phyloP scores from a whole-genome alignment of 495 filamentous ascomycete genomes.

The Tuber brumale region DNA sequence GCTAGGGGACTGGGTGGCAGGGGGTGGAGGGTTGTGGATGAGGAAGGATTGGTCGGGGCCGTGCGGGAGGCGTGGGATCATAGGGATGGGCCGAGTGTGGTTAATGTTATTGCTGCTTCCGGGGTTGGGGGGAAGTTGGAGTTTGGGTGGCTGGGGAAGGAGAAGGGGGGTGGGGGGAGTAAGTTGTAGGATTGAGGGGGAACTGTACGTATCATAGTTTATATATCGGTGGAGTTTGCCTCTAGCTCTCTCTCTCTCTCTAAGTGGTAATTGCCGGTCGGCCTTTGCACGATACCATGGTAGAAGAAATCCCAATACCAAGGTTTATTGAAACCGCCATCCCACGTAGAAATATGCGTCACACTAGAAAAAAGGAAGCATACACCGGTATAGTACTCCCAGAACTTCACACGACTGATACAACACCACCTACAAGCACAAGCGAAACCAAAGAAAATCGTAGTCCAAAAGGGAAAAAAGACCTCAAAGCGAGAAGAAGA shows the following conservation, averaged over 20 bases:
- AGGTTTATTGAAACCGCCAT: too few relatives aligned
- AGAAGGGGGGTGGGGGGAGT: conserved; percentile 7
- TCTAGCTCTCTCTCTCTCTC: neutral
- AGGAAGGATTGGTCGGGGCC: conserved; percentile 51
- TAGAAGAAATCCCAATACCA: too few relatives aligned
- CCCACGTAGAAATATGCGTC: too few relatives aligned
- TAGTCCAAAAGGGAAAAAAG: neutral
- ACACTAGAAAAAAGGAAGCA: too few relatives aligned
- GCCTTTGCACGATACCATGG: neutral
- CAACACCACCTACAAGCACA: neutral
- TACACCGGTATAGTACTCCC: too few relatives aligned
- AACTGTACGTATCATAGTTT: too few relatives aligned
- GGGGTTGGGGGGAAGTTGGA: conserved; percentile 51
- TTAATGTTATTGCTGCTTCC: conserved; percentile 58
- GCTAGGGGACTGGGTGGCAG: conserved; percentile 54
- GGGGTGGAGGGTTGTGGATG: conserved; percentile 52
- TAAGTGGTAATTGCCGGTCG: neutral
- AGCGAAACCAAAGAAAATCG: too few relatives aligned
- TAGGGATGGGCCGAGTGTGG: conserved; percentile 48
- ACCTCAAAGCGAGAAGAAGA: neutral
- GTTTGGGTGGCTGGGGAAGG: conserved; percentile 41
- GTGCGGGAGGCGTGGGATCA: conserved; percentile 49
- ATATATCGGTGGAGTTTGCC: neutral
- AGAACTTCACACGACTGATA: neutral
- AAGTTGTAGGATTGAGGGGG: conserved; percentile 23